Percentiles rank a stretch among this genome's conserved stretches.
Conservation (phyloP, 352 stramenopile species). For the Phytophthora megakarya region DNA sequence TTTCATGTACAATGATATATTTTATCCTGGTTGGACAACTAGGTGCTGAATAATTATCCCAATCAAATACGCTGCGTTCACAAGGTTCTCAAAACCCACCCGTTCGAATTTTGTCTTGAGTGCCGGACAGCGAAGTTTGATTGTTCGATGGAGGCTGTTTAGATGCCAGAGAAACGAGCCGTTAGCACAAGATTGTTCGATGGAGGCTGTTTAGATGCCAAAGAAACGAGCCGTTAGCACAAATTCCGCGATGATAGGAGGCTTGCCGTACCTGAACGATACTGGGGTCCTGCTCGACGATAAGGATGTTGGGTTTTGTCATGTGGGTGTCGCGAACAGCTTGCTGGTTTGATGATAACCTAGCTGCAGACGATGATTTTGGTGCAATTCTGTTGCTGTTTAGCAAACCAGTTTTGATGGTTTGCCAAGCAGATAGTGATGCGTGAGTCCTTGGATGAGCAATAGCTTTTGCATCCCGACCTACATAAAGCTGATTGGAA, state of each 20-base stretch:
- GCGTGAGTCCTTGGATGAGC: conserved; percentile 55
- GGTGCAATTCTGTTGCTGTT: conserved; percentile 37
- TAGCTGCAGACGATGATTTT: neutral
- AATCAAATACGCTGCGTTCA: conserved; percentile 1
- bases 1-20: conserved; percentile 38
- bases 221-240: conserved; percentile 12
- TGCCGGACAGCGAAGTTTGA: neutral
- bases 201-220: conserved; percentile 12
- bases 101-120: conserved; percentile 22
- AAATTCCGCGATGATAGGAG: neutral
- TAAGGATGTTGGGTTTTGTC: conserved; percentile 40
- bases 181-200: conserved; percentile 11
- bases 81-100: conserved; percentile 23
- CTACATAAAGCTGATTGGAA: conserved; percentile 61
- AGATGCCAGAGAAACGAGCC: conserved; percentile 7
- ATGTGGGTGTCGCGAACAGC: neutral
- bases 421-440: conserved; percentile 48
- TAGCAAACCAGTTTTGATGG: conserved; percentile 47
- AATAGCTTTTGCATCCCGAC: conserved; percentile 50
- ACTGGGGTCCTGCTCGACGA: conserved; percentile 19
- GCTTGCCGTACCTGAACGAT: conserved; percentile 4
- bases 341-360: conserved; percentile 4
- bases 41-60: conserved; percentile 17
- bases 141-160: conserved; percentile 13
- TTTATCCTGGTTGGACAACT: conserved; percentile 23